Evolutionary conservation across 768 basidiomycete genomes (phyloP).

Genomic region (Boletellus sp.): DNA sequence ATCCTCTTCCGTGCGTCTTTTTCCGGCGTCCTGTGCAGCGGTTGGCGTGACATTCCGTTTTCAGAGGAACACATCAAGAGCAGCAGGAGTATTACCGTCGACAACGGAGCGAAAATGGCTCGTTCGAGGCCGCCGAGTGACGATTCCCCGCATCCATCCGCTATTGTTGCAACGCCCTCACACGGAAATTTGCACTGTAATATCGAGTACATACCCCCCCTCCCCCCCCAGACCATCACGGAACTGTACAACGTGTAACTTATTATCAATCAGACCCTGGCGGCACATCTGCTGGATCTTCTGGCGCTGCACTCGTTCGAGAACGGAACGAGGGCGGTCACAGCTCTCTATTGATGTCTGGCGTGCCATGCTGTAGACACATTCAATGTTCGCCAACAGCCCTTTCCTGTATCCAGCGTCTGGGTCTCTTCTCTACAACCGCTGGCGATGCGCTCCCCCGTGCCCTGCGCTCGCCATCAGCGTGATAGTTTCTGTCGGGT

Average conservation of each 20-base stretch:
- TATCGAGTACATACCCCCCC: slow-evolving; percentile 23
- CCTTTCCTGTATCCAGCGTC: slow-evolving; percentile 82
- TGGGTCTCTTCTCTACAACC: slow-evolving; percentile 59
- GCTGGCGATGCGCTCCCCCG: slow-evolving; percentile 28
- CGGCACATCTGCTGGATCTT: background rate
- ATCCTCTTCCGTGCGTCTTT: slow-evolving; percentile 45
- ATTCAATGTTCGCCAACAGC: slow-evolving; percentile 14
- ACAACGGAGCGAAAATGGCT: slow-evolving; percentile 25
- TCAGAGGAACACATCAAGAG: slow-evolving; percentile 59
- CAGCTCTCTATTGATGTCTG: background rate
- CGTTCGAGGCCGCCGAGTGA: slow-evolving; percentile 18
- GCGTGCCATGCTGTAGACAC: background rate
- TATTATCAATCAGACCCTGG: slow-evolving; percentile 14
- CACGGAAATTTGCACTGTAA: slow-evolving; percentile 31
- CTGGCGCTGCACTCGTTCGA: background rate
- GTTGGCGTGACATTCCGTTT: slow-evolving; percentile 11
- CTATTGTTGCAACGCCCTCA: slow-evolving; percentile 15
- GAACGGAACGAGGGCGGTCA: background rate
- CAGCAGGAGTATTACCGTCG: slow-evolving; percentile 55
- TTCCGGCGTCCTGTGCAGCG: slow-evolving; percentile 10
- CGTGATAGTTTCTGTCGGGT: slow-evolving; percentile 50
- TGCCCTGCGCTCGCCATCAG: slow-evolving; percentile 45
- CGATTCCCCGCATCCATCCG: slow-evolving; percentile 10
- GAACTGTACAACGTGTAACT: slow-evolving; percentile 22
- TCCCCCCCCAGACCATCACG: slow-evolving; percentile 15